phyloP scores from a whole-genome alignment of 2,329 filamentous ascomycete species.

The Samsoniella hepiali region DNA sequence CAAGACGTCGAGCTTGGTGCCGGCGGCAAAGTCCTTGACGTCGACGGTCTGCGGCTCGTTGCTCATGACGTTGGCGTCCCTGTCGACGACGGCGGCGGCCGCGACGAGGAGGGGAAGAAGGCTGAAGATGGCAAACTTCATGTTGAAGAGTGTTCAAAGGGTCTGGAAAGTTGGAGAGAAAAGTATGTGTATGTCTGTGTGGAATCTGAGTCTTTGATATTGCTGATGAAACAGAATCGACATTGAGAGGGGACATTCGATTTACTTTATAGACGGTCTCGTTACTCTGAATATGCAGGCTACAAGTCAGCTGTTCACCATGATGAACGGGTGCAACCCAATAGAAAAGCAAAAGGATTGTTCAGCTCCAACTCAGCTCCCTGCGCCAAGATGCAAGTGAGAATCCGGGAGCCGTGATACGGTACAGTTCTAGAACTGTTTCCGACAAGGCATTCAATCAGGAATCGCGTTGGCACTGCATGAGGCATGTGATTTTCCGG shows the following conservation, averaged over 20 bases:
- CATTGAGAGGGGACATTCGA: not conserved
- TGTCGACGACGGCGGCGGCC: not conserved
- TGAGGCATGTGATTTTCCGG: not conserved
- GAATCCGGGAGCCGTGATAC: not conserved
- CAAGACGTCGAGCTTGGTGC: not conserved
- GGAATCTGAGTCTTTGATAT: not conserved
- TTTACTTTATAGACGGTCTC: not conserved
- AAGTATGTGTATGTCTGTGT: not conserved
- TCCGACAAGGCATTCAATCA: not conserved
- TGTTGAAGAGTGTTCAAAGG: not conserved
- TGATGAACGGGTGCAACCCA: not conserved
- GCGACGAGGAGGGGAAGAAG: not conserved
- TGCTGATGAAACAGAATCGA: not conserved
- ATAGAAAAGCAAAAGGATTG: not conserved
- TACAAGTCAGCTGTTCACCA: not conserved
- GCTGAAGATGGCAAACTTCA: conserved; percentile 8
- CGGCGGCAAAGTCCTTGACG: not conserved
- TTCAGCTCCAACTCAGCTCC: conserved; percentile 10
- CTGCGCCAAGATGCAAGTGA: conserved; percentile 8
- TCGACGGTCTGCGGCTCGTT: not conserved
- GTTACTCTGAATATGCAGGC: not conserved
- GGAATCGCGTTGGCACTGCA: not conserved
- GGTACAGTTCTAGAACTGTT: not conserved
- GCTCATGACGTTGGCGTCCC: not conserved
- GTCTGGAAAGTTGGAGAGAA: not conserved